phyloP scores from a whole-genome alignment of 768 basidiomycete species.

The Mycena floridula region DNA sequence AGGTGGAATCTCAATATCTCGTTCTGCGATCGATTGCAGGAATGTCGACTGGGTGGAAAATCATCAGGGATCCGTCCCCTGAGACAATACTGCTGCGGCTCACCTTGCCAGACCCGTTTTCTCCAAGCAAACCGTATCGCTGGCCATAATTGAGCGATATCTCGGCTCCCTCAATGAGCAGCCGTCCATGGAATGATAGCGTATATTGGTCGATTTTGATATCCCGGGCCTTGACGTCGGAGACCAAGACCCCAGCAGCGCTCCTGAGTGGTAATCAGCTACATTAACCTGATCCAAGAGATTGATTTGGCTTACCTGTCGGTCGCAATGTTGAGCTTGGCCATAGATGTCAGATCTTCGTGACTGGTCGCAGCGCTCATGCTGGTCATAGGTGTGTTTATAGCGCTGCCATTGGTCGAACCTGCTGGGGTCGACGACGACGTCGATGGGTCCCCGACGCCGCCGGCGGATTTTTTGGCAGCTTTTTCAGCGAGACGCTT shows the following conservation, averaged over 20 bases:
- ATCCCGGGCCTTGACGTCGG: slow-evolving; percentile 89
- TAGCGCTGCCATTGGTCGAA: slow-evolving; percentile 56
- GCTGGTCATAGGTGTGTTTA: slow-evolving; percentile 79
- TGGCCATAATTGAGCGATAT: slow-evolving; percentile 77
- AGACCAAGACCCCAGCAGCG: slow-evolving; percentile 87
- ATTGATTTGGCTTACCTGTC: slow-evolving; percentile 56
- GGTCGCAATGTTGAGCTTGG: slow-evolving; percentile 82
- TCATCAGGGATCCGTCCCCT: slow-evolving; percentile 18
- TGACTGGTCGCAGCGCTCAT: slow-evolving; percentile 72
- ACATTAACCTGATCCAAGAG: background rate
- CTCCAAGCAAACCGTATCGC: slow-evolving; percentile 90
- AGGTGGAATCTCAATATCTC: slow-evolving; percentile 88
- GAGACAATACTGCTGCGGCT: slow-evolving; percentile 10
- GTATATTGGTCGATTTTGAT: slow-evolving; percentile 97
- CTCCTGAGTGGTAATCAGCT: slow-evolving; percentile 45
- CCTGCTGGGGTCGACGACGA: slow-evolving; percentile 59
- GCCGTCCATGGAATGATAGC: slow-evolving; percentile 93
- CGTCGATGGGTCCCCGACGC: slow-evolving; percentile 33
- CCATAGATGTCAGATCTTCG: slow-evolving; percentile 83
- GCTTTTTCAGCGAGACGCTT: slow-evolving; percentile 95
- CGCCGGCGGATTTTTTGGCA: slow-evolving; percentile 64
- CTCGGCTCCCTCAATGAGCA: slow-evolving; percentile 62
- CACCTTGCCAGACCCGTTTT: slow-evolving; percentile 99
- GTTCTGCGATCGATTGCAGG: slow-evolving; percentile 85
- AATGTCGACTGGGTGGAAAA: slow-evolving; percentile 52